A percentile compares a stretch with the other conserved stretches of the same genome.
phyloP scores from a whole-genome alignment of 176 grass and related monocot species.

The Aegilops speltoides region DNA sequence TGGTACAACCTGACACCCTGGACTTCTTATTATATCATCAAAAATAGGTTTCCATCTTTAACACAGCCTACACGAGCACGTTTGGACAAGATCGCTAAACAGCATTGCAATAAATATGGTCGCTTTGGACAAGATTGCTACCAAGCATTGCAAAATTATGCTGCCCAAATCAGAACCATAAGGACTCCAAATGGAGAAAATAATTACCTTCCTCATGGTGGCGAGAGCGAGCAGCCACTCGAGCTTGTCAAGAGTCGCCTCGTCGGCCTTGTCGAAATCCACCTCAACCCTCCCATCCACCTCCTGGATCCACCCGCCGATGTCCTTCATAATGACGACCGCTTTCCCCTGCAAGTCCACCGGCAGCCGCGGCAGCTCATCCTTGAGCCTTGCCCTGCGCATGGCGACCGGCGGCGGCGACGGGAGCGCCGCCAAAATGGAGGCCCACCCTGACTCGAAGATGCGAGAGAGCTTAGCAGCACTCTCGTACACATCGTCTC shows the following conservation, averaged over 20 bases:
- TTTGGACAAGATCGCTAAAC: background rate
- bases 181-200: background rate
- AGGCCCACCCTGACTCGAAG: conserved; percentile 45
- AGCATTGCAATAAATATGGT: background rate
- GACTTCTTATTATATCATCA: background rate
- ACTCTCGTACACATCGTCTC: conserved; percentile 47
- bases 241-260: conserved; percentile 45
- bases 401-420: conserved; percentile 1
- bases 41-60: background rate
- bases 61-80: background rate
- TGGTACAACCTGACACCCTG: background rate
- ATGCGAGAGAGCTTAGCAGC: conserved; percentile 34
- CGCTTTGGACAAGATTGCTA: background rate
- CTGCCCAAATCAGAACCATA: background rate
- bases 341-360: conserved; percentile 29
- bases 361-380: conserved; percentile 22
- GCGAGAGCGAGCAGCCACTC: conserved; percentile 10
- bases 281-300: conserved; percentile 40
- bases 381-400: conserved; percentile 2
- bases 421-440: background rate
- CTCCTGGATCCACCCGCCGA: conserved; percentile 29
- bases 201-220: conserved; percentile 20
- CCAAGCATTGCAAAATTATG: background rate
- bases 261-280: conserved; percentile 47
- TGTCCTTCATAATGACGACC: conserved; percentile 35